These are phyloP conservation scores for Curvularia lunata DNA, from an alignment of 2,329 filamentous ascomycete species.

Conservation along the genomic window DNA sequence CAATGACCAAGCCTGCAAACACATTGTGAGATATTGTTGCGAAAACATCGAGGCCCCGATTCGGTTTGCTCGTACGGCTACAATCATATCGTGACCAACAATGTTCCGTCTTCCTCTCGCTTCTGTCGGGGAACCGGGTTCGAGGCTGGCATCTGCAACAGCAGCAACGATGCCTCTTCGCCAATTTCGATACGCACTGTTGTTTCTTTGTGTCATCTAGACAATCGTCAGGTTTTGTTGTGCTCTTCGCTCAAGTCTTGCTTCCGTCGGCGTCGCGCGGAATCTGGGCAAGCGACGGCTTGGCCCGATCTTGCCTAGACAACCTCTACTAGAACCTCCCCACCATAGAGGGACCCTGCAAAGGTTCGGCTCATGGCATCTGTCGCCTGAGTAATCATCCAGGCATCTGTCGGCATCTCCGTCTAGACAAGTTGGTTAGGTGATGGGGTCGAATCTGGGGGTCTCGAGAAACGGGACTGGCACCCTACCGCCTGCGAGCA, in stretches of 20 bases:
- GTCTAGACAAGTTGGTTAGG: neutral
- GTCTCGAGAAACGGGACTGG: neutral
- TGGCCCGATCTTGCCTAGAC: neutral
- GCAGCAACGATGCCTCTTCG: neutral
- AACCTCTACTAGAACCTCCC: neutral
- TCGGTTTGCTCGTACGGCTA: neutral
- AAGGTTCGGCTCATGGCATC: neutral
- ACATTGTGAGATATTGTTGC: neutral
- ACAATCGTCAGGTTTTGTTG: neutral
- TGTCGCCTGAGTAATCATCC: too few species aligned
- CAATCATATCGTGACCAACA: neutral
- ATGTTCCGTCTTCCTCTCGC: neutral
- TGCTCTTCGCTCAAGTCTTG: neutral
- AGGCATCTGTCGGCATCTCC: neutral
- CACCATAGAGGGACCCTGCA: neutral
- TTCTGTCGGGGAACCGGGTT: neutral
- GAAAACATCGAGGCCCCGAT: neutral
- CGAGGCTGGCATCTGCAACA: neutral
- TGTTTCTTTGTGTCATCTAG: neutral
- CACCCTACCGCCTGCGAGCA: neutral
- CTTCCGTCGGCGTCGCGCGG: neutral
- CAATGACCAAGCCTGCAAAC: slow-evolving; percentile 12
- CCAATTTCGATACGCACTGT: neutral
- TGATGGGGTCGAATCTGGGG: neutral
- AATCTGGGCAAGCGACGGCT: neutral